phyloP scores from a whole-genome alignment of 2,329 filamentous ascomycete genomes.

The Phialocephala subalpina region DNA sequence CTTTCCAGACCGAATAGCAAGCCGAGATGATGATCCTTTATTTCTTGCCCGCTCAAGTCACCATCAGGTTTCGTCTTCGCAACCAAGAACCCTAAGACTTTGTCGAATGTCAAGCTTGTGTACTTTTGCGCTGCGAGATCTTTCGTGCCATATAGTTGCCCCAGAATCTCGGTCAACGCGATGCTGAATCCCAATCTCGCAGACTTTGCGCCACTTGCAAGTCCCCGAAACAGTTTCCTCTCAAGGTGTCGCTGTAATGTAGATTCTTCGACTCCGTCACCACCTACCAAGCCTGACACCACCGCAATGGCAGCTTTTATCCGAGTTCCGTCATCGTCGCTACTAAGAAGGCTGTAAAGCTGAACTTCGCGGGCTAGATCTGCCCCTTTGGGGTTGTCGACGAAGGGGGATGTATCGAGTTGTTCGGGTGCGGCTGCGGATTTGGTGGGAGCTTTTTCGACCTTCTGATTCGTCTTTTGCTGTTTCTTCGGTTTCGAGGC shows the following conservation, averaged over 20 bases:
- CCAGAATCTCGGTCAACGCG: slow-evolving; percentile 82
- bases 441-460: slow-evolving; percentile 24
- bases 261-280: slow-evolving; percentile 57
- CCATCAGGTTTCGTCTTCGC: slow-evolving; percentile 63
- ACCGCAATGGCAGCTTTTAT: slow-evolving; percentile 66
- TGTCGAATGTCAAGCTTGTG: slow-evolving; percentile 64
- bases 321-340: slow-evolving; percentile 63
- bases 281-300: slow-evolving; percentile 61
- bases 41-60: slow-evolving; percentile 73
- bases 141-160: slow-evolving; percentile 69
- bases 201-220: slow-evolving; percentile 89
- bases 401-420: slow-evolving; percentile 51
- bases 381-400: slow-evolving; percentile 58
- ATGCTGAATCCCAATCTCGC: slow-evolving; percentile 90
- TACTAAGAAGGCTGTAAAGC: slow-evolving; percentile 68
- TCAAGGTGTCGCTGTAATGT: slow-evolving; percentile 67
- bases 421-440: slow-evolving; percentile 20
- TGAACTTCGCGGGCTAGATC: slow-evolving; percentile 65
- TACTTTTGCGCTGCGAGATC: slow-evolving; percentile 56
- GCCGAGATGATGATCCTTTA: slow-evolving; percentile 85
- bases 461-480: slow-evolving; percentile 32
- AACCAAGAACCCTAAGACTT: slow-evolving; percentile 59
- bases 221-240: slow-evolving; percentile 80
- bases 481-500: slow-evolving; percentile 39
- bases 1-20: slow-evolving; percentile 88